Conservation (phyloP, 306 rosid species). For the Fragaria nilgerrensis region DNA sequence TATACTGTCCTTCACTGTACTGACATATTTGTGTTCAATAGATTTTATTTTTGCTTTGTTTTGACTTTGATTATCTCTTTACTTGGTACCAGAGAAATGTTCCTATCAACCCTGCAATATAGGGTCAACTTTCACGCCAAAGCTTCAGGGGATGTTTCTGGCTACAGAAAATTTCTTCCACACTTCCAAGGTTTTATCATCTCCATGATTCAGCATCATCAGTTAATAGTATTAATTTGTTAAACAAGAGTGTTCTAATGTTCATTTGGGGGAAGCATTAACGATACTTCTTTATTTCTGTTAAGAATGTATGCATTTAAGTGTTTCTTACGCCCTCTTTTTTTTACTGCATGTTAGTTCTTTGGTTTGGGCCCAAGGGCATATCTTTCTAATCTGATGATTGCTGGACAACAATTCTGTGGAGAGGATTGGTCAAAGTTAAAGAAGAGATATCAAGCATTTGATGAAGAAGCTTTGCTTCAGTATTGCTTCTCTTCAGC, state of each 20-base stretch:
- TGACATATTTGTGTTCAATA: constrained; percentile 14
- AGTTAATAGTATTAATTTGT: constrained; percentile 19
- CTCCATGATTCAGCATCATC: constrained; percentile 14
- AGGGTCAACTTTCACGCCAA: constrained; percentile 83
- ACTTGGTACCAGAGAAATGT: constrained; percentile 59
- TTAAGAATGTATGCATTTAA: background rate
- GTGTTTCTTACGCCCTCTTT: constrained; percentile 12
- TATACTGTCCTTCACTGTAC: constrained; percentile 11
- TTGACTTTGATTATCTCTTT: constrained; percentile 17
- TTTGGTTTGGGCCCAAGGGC: constrained; percentile 64
- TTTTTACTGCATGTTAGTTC: constrained; percentile 46
- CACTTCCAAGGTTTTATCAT: constrained; percentile 71
- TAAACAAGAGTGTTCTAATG: constrained; percentile 3
- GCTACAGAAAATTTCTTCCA: constrained; percentile 97
- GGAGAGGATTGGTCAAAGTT: constrained; percentile 76
- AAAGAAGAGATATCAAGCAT: constrained; percentile 46
- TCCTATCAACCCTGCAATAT: constrained; percentile 56
- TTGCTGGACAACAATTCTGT: constrained; percentile 83
- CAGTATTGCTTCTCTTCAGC: constrained; percentile 96
- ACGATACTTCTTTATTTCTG: constrained; percentile 6
- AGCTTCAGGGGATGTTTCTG: constrained; percentile 81
- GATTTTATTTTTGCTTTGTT: constrained; percentile 22
- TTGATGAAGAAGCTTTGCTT: constrained; percentile 67
- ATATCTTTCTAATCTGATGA: constrained; percentile 68
- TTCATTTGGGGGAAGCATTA: constrained; percentile 15